Base-by-base conservation (phyloP, 2,329 filamentous ascomycete genomes). In the Verticillium zaregamsianum region DNA sequence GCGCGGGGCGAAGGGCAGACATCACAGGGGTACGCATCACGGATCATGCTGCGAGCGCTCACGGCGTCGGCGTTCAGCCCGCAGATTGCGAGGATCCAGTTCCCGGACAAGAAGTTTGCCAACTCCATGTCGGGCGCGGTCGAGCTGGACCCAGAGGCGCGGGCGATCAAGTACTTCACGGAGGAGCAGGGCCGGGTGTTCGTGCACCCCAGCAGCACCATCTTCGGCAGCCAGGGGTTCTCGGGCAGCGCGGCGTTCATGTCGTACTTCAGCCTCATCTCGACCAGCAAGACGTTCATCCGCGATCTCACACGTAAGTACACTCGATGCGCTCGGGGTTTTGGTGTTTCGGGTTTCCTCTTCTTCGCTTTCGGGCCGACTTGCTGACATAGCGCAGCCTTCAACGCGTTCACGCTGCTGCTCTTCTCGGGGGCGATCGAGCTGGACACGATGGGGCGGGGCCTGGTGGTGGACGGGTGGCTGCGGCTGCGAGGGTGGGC, bases 41-140 rank as follows among this genome's bases (percentile, higher is more conserved):
- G 67, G 35, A 74, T 82, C 15, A 81, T 93, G 31, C 78, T 92
- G 23, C 86, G 90, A 25, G 90, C 89, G 1, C 77, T 93, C 28
- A 84, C 91, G 31, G 90, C 90, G 4, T 89, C 88, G 3, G 87
- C 90, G 3, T 92, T 92, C 73, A 85, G 87, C 33, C 95, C 95
- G 0, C 94, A 98, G 75, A 87, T 97, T 66, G 93, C 93, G 15
- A 87, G 93, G 59, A 97, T 99, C 71, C 90, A 93, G 66, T 92
- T 97, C 68, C 95, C 95, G 0, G 92, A 97, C 77, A 96, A 96
- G 80, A 98, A 97, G 75, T 99, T 96, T 74, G 91, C 91, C 14
- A 87, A 89, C 39, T 92, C 91, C 2, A 86, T 96, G 65, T 91
- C 92, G 1, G 95, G 95, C 8, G 92, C 95, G 0, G 91, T 98